phyloP scores from a whole-genome alignment of 2,329 filamentous ascomycete genomes.

The Myriosclerotinia curreyana region DNA sequence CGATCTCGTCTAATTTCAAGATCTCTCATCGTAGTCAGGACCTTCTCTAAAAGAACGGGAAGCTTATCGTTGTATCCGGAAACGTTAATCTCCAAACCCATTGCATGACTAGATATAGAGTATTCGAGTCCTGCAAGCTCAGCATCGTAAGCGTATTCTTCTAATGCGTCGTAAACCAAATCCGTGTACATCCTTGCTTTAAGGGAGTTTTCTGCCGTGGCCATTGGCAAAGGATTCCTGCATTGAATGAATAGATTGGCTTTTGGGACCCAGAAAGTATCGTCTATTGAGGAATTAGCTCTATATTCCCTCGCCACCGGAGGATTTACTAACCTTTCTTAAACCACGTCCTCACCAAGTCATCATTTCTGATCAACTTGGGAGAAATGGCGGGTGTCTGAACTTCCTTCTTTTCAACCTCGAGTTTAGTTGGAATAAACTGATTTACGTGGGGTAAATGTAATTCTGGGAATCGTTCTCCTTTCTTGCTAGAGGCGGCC shows the following conservation, averaged over 20 bases:
- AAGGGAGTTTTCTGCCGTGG: slow-evolving; percentile 73
- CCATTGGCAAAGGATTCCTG: slow-evolving; percentile 73
- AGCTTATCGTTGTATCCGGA: slow-evolving; percentile 97
- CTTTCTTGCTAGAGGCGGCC: slow-evolving; percentile 56
- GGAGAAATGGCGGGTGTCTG: slow-evolving; percentile 70
- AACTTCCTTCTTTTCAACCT: slow-evolving; percentile 94
- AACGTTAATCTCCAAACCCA: slow-evolving; percentile 74
- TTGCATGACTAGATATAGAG: slow-evolving; percentile 66
- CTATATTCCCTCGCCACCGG: not conserved
- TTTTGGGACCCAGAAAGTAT: slow-evolving; percentile 97
- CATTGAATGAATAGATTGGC: slow-evolving; percentile 81
- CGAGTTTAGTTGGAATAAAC: slow-evolving; percentile 89
- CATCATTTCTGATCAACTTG: slow-evolving; percentile 80
- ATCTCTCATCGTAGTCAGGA: slow-evolving; percentile 78
- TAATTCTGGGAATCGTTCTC: slow-evolving; percentile 64
- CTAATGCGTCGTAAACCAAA: slow-evolving; percentile 81
- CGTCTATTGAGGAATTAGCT: slow-evolving; percentile 51
- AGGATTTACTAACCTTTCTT: slow-evolving; percentile 60
- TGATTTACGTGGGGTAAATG: slow-evolving; percentile 91
- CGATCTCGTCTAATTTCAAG: slow-evolving; percentile 81
- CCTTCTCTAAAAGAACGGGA: slow-evolving; percentile 82
- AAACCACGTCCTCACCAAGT: slow-evolving; percentile 80
- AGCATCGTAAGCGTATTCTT: slow-evolving; percentile 93
- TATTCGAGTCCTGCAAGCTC: slow-evolving; percentile 89
- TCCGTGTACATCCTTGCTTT: slow-evolving; percentile 80